Base-by-base conservation (phyloP, 2,329 filamentous ascomycete species). In the Verticillium zaregamsianum region DNA sequence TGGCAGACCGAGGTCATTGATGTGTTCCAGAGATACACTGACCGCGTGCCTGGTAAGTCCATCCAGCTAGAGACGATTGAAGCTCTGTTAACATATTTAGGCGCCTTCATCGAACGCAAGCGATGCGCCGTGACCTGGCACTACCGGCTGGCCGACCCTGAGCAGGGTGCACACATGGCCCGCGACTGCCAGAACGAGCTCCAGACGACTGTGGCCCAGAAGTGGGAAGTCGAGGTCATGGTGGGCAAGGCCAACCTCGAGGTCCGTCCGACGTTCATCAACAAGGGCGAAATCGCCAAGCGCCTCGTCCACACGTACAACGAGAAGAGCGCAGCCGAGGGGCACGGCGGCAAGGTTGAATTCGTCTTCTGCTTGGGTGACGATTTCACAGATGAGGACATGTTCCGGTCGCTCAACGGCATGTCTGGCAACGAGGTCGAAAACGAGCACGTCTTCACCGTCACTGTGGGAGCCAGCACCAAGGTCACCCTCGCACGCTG, bases 381-480 rank as follows among this genome's bases (percentile, higher is more conserved):
- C 74, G 95, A 99, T 71, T 96, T 95, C 68, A 99, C 95, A 6
- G 95, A 99, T 72, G 95, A 99, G 83, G 94, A 96, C 89, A 88
- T 89, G 86, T 98, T 98, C 86, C 90, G 92, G 61, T 89, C 92
- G 15, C 83, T 98, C 55, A 87, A 87, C 69, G 80, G 78, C 0
- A 73, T 84, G 5, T 82, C 80, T 2, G 82, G 79, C 74, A 83
- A 70, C 71, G 83, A 74, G 71, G 88, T 77, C 74, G 83, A 71
- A 65, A 77, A 76, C 73, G 79, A 92, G 39, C 86, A 93, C 70
- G 86, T 96, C 65, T 98, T 96, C 77, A 92, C 92, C 2, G 92
- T 96, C 54, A 97, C 93, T 0, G 92, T 98, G 3, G 95, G 95
- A 3, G 90, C 93, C 5, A 95, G 90, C 76, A 93, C 90, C 61